A percentile compares a stretch with the other conserved stretches of the same genome.
phyloP scores from a whole-genome alignment of 2,329 filamentous ascomycete species.

The Trichoderma simmonsii region DNA sequence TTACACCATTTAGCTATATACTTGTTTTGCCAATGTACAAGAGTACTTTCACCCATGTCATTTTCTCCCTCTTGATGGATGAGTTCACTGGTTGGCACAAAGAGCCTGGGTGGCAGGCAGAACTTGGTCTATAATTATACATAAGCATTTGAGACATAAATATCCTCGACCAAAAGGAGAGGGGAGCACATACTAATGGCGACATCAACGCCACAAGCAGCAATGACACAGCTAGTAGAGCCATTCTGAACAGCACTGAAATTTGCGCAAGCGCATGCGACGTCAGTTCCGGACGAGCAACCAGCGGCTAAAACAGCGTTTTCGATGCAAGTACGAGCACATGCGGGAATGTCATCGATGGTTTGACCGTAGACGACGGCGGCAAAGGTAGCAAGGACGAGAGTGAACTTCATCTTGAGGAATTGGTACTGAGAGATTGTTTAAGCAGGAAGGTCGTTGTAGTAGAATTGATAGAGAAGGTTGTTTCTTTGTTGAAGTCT shows the following conservation, averaged over 20 bases:
- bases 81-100: neutral
- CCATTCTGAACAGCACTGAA: neutral
- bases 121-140: neutral
- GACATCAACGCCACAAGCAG: neutral
- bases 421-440: neutral
- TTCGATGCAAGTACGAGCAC: conserved; percentile 36
- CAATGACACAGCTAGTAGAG: neutral
- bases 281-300: neutral
- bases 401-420: conserved; percentile 39
- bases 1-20: neutral
- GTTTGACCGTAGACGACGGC: conserved; percentile 35
- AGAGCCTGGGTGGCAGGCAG: neutral
- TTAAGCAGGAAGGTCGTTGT: neutral
- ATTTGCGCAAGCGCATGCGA: neutral
- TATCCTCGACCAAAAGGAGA: neutral
- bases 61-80: neutral
- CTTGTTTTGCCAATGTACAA: neutral
- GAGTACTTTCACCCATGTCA: neutral
- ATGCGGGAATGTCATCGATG: conserved; percentile 35
- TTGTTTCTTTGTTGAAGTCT: neutral
- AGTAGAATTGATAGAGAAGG: neutral
- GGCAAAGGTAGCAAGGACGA: conserved; percentile 34
- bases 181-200: neutral
- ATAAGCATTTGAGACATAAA: neutral
- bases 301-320: conserved; percentile 26